Evolutionary conservation across 208 protist genomes (phyloP).

Genomic region (Trypanosoma scelopori): DNA sequence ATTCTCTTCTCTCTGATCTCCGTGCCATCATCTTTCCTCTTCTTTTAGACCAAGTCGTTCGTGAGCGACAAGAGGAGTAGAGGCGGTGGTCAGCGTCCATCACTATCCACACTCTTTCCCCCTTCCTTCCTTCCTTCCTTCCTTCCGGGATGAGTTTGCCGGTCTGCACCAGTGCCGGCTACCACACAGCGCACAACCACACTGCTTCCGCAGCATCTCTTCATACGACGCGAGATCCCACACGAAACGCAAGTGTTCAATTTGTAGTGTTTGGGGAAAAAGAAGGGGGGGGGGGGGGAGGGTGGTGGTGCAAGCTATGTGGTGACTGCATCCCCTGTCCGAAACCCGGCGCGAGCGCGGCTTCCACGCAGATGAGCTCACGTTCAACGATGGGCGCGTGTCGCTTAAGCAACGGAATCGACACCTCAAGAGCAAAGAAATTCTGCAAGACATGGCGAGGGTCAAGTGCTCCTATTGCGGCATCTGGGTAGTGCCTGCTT

Average conservation of each 20-base stretch:
- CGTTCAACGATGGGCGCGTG: background rate
- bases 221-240: constrained; percentile 20
- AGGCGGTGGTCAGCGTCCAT: background rate
- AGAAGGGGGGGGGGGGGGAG: constrained; percentile 13
- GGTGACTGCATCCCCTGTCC: constrained; percentile 14
- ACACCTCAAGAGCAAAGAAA: background rate
- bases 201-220: constrained; percentile 18
- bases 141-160: constrained; percentile 3
- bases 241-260: constrained; percentile 21
- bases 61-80: no score
- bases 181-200: constrained; percentile 26
- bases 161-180: constrained; percentile 9
- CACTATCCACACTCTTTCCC: background rate
- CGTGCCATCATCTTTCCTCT: constrained; percentile 8
- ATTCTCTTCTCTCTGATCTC: constrained; percentile 8
- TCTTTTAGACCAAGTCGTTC: background rate
- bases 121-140: background rate
- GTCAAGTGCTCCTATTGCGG: constrained; percentile 27
- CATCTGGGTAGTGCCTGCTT: constrained; percentile 19
- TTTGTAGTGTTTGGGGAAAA: constrained; percentile 25
- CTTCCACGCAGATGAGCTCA: background rate
- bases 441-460: constrained; percentile 6
- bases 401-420: background rate
- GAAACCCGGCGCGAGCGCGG: background rate
- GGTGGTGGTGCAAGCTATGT: constrained; percentile 20